Evolutionary conservation across 306 rosid genomes (phyloP).

Genomic region (Sindora glabra): DNA sequence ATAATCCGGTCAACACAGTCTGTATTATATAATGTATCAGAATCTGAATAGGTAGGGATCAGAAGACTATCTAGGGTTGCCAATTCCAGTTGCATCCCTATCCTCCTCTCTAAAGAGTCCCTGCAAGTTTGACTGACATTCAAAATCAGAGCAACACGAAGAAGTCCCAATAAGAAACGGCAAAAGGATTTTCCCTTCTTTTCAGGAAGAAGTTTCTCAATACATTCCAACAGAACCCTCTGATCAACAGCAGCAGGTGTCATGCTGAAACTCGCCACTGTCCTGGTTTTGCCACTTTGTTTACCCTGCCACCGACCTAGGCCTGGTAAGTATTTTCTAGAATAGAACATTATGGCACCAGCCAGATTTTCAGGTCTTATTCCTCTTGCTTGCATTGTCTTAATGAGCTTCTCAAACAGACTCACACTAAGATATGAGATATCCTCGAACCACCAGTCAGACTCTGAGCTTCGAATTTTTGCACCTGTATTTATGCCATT

Average conservation of each 20-base stretch:
- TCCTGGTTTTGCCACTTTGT: constrained; percentile 51
- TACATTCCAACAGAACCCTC: constrained; percentile 59
- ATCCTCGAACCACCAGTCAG: constrained; percentile 99
- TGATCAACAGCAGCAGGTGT: constrained; percentile 74
- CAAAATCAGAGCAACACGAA: constrained; percentile 78
- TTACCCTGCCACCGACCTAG: constrained; percentile 81
- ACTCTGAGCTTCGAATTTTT: constrained; percentile 71
- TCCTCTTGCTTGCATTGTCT: constrained; percentile 79
- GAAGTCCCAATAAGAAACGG: constrained; percentile 80
- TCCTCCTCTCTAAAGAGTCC: constrained; percentile 72
- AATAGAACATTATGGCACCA: constrained; percentile 77
- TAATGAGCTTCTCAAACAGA: constrained; percentile 75
- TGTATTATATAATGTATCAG: constrained; percentile 66
- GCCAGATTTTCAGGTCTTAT: constrained; percentile 70
- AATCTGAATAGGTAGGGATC: constrained; percentile 78
- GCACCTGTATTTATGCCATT: constrained; percentile 97
- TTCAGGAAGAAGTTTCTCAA: constrained; percentile 78
- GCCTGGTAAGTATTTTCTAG: constrained; percentile 88
- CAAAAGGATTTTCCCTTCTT: constrained; percentile 80
- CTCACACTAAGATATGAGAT: constrained; percentile 70
- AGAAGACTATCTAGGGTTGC: constrained; percentile 83
- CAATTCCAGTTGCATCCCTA: constrained; percentile 84
- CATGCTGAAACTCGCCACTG: constrained; percentile 71
- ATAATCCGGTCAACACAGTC: constrained; percentile 68
- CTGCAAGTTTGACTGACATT: constrained; percentile 49